Evolutionary conservation across 2,329 filamentous ascomycete genomes (phyloP), one percentile per base, ranked within the genome.

Genomic region (Fusarium guadeloupense): DNA sequence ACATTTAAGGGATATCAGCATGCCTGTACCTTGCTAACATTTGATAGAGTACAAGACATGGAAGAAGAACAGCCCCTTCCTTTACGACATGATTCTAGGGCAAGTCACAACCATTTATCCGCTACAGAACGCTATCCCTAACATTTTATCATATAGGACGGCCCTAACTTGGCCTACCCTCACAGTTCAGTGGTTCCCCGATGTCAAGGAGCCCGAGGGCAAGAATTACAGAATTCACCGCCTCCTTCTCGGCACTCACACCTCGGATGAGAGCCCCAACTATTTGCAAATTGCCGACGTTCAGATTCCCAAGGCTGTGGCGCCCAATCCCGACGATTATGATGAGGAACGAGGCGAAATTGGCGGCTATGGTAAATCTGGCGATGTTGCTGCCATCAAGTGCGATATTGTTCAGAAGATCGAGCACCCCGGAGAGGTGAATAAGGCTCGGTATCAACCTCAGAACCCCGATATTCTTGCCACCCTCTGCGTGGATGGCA

Each of bases 41-140:
- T 33, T 16, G 28, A 34, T 69, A 93, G 95, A 99, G 76, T 99
- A 99, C 85, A 99, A 99, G 77, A 97, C 94, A 66, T 99, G 95
- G 95, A 99, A 99, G 84, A 99, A 99, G 83, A 99, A 99, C 78
- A 92, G 91, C 65, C 93, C 95, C 4, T 98, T 98, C 74, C 89
- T 99, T 69, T 99, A 99, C 77, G 95, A 99, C 76, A 92, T 97
- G 87, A 95, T 99, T 66, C 84, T 98, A 63, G 93, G 88, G 88
- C 88, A 76, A 66, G 57, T 41, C 12, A 35, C n/a, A 50, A n/a
- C 3, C 28, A 30, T 20, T 37, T 43, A 47, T 21, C 33, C 34
- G 46, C 20, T n/a, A n/a, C n/a, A n/a, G n/a, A 30, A 38, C 20
- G 28, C 45, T 46, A 16, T 47, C 20, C 33, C 45, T 64, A 34